A percentile compares a stretch with the other conserved stretches of the same genome.
These are phyloP conservation scores for Chaetomium fimeti DNA, from an alignment of 495 filamentous ascomycete genomes.

Conservation along the genomic window DNA sequence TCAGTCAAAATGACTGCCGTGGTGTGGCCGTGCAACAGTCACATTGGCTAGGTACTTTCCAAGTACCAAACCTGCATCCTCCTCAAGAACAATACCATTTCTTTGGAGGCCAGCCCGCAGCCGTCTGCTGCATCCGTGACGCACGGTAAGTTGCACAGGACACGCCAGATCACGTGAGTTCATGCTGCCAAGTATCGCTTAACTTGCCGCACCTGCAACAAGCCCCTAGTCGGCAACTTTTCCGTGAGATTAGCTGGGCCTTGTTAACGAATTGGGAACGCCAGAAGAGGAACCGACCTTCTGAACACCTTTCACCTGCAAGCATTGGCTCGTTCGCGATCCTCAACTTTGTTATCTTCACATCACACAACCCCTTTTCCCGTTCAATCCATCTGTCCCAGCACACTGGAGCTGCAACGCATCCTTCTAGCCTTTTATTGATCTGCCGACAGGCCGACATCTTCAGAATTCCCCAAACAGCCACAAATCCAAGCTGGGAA, in stretches of 20 bases:
- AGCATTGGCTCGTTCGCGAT: conserved; percentile 18
- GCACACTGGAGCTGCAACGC: neutral
- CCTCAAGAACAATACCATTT: no score
- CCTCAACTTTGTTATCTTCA: conserved; percentile 14
- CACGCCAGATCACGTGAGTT: conserved; percentile 7
- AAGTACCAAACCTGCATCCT: no score
- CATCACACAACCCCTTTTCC: conserved; percentile 15
- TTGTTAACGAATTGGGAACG: conserved; percentile 22
- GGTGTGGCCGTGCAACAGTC: no score
- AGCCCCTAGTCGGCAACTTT: conserved; percentile 30
- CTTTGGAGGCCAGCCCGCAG: no score
- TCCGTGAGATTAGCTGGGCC: conserved; percentile 26
- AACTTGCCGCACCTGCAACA: conserved; percentile 11
- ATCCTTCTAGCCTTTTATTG: neutral
- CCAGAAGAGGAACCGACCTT: conserved; percentile 31
- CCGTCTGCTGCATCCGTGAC: no score
- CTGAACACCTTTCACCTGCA: conserved; percentile 42
- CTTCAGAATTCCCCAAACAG: neutral
- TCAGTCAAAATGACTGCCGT: no score
- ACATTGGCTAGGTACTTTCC: no score
- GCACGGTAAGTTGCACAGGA: neutral
- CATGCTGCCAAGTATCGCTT: conserved; percentile 18
- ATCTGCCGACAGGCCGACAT: neutral
- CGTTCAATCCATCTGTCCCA: conserved; percentile 5
- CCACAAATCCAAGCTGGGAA: conserved; percentile 4